Base-by-base conservation (phyloP, 305 asterid genomes). In the Plantago coronopus region DNA sequence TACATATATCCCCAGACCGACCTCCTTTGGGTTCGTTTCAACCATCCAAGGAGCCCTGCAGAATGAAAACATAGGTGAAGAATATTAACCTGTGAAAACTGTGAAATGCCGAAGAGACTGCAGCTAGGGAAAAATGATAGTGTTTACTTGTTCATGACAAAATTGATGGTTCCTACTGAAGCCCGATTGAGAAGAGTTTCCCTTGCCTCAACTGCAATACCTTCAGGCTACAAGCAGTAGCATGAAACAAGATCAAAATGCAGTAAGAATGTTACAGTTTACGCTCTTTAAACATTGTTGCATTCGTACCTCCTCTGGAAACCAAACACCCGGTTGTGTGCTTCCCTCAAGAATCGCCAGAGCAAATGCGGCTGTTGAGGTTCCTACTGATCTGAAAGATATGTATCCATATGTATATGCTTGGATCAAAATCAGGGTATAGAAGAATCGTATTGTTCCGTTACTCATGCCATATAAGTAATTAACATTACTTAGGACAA, bases 1-100 rank as follows among this genome's bases (percentile, higher is more conserved):
- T 3, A 45, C 76, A 66, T 82, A 94, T 47, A 89, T 94, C 62
- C 97, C 97, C 10, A 94, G 79, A 15, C 95, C 99, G 22, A 89
- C 19, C 78, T 89, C 96, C 77, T 87, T 89, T 13, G 96, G 95
- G 65, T 83, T 60, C 34, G 91, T 85, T 78, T 89, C 99, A 49
- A 87, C 96, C 97, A 94, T 94, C 99, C 96, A 89, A 6, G 97
- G 99, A 64, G 97, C 90, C 82, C 96, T 89, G 69, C 51, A 19
- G 48, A 68, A 59, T 19, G 48, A 62, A 63, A 55, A 37, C 9
- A 59, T 18, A 11, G n/a, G 27, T 53, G 31, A 17, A 49, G 59
- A 54, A 56, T 64, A 61, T 15, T 20, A 34, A 29, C 19, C 5
- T 17, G 22, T 10, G 17, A 1, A 25, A 50, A 47, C 51, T 59